These are phyloP conservation scores for Hypoxylon intermedium DNA, from an alignment of 495 filamentous ascomycete species.

Conservation along the genomic window DNA sequence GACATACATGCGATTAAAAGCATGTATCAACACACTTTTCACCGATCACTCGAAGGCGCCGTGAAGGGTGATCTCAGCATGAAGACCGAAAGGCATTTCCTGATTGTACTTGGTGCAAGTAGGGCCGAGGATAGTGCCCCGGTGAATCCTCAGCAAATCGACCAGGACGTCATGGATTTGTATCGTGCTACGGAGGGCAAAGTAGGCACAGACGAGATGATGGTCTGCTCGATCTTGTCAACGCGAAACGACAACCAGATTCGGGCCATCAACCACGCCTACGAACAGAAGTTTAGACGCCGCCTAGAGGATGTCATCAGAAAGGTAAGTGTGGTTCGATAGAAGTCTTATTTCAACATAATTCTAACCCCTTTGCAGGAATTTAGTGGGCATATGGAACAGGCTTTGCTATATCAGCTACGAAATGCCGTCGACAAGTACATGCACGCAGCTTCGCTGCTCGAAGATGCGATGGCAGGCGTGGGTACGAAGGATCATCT, in stretches of 20 bases:
- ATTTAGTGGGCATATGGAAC: slow-evolving; percentile 92
- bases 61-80: slow-evolving; percentile 80
- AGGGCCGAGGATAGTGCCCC: slow-evolving; percentile 78
- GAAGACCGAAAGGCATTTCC: slow-evolving; percentile 83
- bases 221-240: slow-evolving; percentile 78
- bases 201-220: slow-evolving; percentile 74
- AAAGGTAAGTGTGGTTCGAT: slow-evolving; percentile 51
- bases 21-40: slow-evolving; percentile 71
- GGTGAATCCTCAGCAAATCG: slow-evolving; percentile 70
- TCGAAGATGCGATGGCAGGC: slow-evolving; percentile 88
- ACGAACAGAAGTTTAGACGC: slow-evolving; percentile 68
- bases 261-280: slow-evolving; percentile 76
- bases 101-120: slow-evolving; percentile 72
- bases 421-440: slow-evolving; percentile 78
- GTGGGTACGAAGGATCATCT: slow-evolving; percentile 84
- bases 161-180: slow-evolving; percentile 73
- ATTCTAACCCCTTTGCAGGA: slow-evolving; percentile 52
- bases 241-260: slow-evolving; percentile 78
- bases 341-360: neutral
- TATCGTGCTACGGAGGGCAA: slow-evolving; percentile 75
- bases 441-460: slow-evolving; percentile 76
- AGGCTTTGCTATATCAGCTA: slow-evolving; percentile 80
- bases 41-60: slow-evolving; percentile 65
- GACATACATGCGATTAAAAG: slow-evolving; percentile 82
- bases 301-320: slow-evolving; percentile 74